These are phyloP conservation scores for Fusarium denticulatum DNA, from an alignment of 2,329 filamentous ascomycete species.

Conservation along the genomic window DNA sequence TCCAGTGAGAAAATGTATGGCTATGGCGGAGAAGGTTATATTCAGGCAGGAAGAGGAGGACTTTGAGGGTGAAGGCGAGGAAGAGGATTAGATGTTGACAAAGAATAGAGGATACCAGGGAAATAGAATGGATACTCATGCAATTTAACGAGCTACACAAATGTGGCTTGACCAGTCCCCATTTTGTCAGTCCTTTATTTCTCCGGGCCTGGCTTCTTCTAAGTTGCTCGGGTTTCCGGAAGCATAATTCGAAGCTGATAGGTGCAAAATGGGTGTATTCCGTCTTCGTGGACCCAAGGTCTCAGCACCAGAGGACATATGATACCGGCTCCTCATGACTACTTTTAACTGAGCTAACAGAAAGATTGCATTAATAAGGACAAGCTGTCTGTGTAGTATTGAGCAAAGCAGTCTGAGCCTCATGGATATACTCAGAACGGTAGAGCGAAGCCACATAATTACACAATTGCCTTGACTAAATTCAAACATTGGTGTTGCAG, in stretches of 20 bases:
- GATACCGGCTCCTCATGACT: neutral
- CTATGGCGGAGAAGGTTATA: conserved; percentile 88
- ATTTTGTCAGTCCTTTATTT: neutral
- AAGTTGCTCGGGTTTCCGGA: neutral
- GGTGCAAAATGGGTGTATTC: neutral
- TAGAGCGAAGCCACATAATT: neutral
- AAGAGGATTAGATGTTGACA: conserved; percentile 39
- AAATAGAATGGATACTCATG: neutral
- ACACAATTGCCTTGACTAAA: neutral
- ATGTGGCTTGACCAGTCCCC: neutral
- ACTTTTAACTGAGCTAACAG: neutral
- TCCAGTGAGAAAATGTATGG: conserved; percentile 80
- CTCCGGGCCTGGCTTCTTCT: too few relatives aligned
- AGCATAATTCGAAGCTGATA: neutral
- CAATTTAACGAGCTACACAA: neutral
- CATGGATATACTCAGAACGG: neutral
- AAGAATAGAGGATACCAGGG: neutral
- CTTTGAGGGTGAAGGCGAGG: conserved; percentile 58
- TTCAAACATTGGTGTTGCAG: neutral
- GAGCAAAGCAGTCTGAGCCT: neutral
- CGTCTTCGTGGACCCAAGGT: neutral
- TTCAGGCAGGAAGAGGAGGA: conserved; percentile 76
- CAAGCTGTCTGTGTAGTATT: too few relatives aligned
- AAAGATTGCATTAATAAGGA: neutral
- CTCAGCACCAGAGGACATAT: neutral